Base-by-base conservation (phyloP, 371 early-diverging fungal species). In the Syncephalastrum monosporum region DNA sequence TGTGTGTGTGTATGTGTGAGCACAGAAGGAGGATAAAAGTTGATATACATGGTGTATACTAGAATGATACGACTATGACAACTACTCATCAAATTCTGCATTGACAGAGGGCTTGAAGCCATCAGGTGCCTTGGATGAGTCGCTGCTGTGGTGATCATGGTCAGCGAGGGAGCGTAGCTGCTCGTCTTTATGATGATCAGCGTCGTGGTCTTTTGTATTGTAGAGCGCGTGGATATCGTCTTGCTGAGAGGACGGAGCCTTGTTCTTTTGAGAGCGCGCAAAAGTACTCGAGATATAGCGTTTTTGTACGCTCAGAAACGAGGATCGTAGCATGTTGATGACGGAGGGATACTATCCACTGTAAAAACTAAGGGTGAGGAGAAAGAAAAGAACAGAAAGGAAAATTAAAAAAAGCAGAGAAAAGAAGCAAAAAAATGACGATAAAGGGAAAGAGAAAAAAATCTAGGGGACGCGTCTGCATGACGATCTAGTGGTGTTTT, bases 11-110 rank as follows among this genome's bases (percentile, higher is more conserved):
- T 21, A 3, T 27, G 27, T 4, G 27, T 27, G 21, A 27, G 27
- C 3, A 27, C 7, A 27, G 27, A 27, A 27, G 15, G 10, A 46
- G 23, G 0, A 46, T 46, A 0, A 46, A 19, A 19, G 16, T 5
- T 1, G 1, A 23, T 46, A 46, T 27, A 27, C 13, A 46, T 46
- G 7, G 5, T 5, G 4, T 0, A 27, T 27, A 27, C 1, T 46
- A 46, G 5, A 46, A 14, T 46, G 47, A 16, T 6, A 23, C 12
- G 6, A 3, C 2, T 19, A 13, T 15, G 23, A 2, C 15, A 16
- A 7, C 56, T 55, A 68, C 50, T 68, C 68, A 23, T 68, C 68
- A 58, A 68, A 68, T 12, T 63, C 68, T 46, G 68, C 64, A 46
- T 68, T 68, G 47, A 68, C 53, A 17, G 47, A 55, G 24, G 68